These are phyloP conservation scores for Excoecaria cochinchinensis DNA, from an alignment of 345 rosid species.

Conservation along the genomic window DNA sequence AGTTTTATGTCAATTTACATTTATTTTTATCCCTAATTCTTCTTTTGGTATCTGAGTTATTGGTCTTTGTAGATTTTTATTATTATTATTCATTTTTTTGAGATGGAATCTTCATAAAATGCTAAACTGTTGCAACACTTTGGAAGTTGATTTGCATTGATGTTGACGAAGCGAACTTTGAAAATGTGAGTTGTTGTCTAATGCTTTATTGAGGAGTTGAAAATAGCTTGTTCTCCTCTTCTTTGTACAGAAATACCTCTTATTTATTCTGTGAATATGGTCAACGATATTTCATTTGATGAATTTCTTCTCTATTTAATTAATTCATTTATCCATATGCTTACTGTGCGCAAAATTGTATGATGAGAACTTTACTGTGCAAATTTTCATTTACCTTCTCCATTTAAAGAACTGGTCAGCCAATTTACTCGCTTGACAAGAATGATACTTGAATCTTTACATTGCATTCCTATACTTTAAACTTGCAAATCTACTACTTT, in stretches of 20 bases:
- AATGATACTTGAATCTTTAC: background rate
- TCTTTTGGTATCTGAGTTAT: background rate
- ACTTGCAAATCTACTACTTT: background rate
- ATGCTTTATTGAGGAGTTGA: background rate
- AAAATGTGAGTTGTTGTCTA: background rate
- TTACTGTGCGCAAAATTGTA: background rate
- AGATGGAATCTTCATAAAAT: too few species aligned
- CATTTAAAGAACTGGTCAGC: background rate
- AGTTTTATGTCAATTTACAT: constrained; percentile 15
- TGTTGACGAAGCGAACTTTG: background rate
- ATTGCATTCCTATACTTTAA: background rate
- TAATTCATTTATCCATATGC: background rate
- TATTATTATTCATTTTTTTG: background rate
- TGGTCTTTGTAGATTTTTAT: background rate
- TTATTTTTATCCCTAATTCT: background rate
- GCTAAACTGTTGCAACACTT: background rate
- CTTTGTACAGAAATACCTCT: background rate
- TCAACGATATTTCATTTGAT: background rate
- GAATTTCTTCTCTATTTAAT: background rate
- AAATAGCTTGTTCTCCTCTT: background rate
- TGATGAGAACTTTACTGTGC: background rate
- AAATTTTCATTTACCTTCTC: background rate
- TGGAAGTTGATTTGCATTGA: background rate
- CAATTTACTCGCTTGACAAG: background rate
- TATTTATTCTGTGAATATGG: background rate